Percentiles rank a stretch among this genome's conserved stretches.
These are phyloP conservation scores for Cordyceps sp. DNA, from an alignment of 2,329 filamentous ascomycete species.

Conservation along the genomic window DNA sequence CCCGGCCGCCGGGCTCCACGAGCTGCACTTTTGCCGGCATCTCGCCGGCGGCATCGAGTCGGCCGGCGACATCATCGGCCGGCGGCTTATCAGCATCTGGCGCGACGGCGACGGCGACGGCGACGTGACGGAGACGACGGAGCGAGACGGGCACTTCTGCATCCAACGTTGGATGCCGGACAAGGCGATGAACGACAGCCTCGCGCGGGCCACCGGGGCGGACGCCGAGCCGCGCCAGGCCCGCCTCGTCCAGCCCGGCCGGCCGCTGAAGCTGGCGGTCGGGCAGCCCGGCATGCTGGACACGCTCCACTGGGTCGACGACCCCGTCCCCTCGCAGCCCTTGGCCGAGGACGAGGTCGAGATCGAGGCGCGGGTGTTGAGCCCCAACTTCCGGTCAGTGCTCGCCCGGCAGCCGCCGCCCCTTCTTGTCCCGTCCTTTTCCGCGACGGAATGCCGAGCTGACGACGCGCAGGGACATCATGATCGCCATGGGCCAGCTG, in stretches of 20 bases:
- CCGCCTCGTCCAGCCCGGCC: neutral
- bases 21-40: constrained; percentile 1
- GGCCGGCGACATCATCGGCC: neutral
- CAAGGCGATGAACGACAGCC: neutral
- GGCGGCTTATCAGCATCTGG: neutral
- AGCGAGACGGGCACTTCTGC: neutral
- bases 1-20: neutral
- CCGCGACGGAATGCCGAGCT: neutral
- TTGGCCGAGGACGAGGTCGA: constrained; percentile 1
- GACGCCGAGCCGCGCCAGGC: neutral
- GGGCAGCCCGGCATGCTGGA: constrained; percentile 2
- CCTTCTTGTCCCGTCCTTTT: no score
- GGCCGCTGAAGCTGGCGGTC: neutral
- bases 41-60: neutral
- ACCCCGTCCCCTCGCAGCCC: neutral
- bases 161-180: constrained; percentile 1
- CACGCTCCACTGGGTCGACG: constrained; percentile 1
- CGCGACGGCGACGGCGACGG: neutral
- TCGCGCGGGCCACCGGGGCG: neutral
- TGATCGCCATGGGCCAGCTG: constrained; percentile 1
- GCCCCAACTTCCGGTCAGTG: constrained; percentile 2
- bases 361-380: constrained; percentile 1
- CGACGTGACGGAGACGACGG: neutral
- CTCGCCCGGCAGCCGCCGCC: no score
- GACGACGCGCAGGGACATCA: constrained; percentile 1